These are phyloP conservation scores for Tricholoma bakamatsutake DNA, from an alignment of 768 basidiomycete species.

Conservation along the genomic window DNA sequence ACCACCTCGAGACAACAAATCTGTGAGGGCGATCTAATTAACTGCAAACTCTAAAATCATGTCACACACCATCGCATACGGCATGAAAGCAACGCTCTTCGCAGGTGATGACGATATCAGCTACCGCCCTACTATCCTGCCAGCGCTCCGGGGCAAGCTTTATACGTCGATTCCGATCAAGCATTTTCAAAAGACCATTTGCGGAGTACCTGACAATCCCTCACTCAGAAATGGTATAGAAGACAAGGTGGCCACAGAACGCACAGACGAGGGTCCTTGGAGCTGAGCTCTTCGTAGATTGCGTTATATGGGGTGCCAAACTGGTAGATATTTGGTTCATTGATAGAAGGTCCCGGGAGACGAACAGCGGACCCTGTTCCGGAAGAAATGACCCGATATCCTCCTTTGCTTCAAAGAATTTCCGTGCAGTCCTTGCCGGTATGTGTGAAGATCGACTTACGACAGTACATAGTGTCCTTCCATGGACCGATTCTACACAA, in stretches of 20 bases:
- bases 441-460: conserved; percentile 44
- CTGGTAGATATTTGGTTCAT: conserved; percentile 94
- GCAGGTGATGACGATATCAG: conserved; percentile 98
- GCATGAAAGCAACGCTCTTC: conserved; percentile 99
- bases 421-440: neutral
- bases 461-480: conserved; percentile 89
- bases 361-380: conserved; percentile 98
- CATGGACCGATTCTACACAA: conserved; percentile 88
- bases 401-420: conserved; percentile 63
- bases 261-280: conserved; percentile 81
- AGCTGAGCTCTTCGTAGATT: conserved; percentile 85
- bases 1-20: conserved; percentile 81
- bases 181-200: conserved; percentile 92
- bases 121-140: conserved; percentile 85
- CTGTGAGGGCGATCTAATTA: conserved; percentile 31
- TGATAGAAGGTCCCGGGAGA: conserved; percentile 91
- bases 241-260: conserved; percentile 22
- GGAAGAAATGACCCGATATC: conserved; percentile 86
- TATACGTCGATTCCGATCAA: conserved; percentile 90
- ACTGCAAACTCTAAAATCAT: conserved; percentile 2
- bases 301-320: conserved; percentile 97
- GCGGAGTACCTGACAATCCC: conserved; percentile 66
- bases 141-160: conserved; percentile 94
- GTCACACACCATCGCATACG: conserved; percentile 85
- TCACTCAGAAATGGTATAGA: conserved; percentile 3